Base-by-base conservation (phyloP, 352 stramenopile species). In the Pythium coloratum region DNA sequence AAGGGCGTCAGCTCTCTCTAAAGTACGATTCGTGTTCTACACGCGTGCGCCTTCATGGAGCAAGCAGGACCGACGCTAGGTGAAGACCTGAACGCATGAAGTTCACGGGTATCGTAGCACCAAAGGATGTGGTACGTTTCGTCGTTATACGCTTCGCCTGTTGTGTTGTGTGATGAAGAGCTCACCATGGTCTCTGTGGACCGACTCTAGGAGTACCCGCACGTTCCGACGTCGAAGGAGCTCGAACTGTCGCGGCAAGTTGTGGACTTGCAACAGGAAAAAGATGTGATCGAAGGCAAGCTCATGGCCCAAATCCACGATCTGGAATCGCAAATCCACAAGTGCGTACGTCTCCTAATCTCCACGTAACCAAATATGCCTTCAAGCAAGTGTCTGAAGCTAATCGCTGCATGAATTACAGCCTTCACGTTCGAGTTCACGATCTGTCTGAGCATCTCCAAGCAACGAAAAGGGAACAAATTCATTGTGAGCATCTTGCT, bases 161-260 rank as follows among this genome's bases (percentile, higher is more conserved):
- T 4, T 55, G 10, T 18, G 38, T 44, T 44, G 4, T 44, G 13
- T 18, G 13, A 44, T 44, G 38, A 14, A 14, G 12, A n/a, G 34
- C 12, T 44, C 12, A 44, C 38, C 16, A 18, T 44, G 38, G 12
- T 18, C 38, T 14, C 10, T 40, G 7, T 2, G 2, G 10, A 10
- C 10, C 10, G 10, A 44, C 26, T n/a, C 7, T 59, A 93, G 84
- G 77, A 82, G 55, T 93, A 93, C 40, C 82, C 85, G 18, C 68
- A 79, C 7, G 82, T 93, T 4, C 82, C 85, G 38, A 93, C 85
- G 20, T 82, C 82, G 9, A 89, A 93, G 33, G 85, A 91, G 60
- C 68, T 90, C 24, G 82, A 88, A 57, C 71, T 93, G 2, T 90
- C 82, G 28, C 77, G 81, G 1, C 81, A 91, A 47, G 74, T 93